Conservation (phyloP, 2,329 filamentous ascomycete genomes). For the Fusarium odoratissimum region DNA sequence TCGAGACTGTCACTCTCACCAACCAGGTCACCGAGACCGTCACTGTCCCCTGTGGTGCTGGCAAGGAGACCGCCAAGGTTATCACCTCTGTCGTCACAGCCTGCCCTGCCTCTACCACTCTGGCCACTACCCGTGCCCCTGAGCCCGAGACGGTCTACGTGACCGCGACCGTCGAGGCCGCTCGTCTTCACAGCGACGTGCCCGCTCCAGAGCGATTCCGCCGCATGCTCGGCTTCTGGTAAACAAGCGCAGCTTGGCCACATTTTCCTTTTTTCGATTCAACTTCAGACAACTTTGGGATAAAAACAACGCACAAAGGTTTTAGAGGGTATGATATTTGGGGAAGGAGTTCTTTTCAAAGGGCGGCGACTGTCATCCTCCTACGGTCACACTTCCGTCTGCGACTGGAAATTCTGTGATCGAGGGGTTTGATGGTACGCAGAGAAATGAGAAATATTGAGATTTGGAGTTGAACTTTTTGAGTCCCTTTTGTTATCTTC, state of each 20-base stretch:
- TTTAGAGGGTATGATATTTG: constrained; percentile 13
- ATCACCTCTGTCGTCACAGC: constrained; percentile 33
- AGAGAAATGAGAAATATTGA: constrained; percentile 24
- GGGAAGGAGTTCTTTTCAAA: constrained; percentile 9
- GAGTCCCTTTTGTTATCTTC: constrained; percentile 32
- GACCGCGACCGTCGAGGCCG: constrained; percentile 36
- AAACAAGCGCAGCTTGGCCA: constrained; percentile 11
- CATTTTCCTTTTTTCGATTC: constrained; percentile 13
- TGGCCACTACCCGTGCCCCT: constrained; percentile 36
- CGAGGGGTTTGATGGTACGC: neutral
- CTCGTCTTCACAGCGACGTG: constrained; percentile 11
- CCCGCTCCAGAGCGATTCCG: constrained; percentile 29
- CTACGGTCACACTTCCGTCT: constrained; percentile 10
- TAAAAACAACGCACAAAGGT: neutral
- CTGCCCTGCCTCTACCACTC: constrained; percentile 36
- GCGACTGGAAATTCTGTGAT: constrained; percentile 6
- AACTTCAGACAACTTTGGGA: constrained; percentile 1
- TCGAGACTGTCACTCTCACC: constrained; percentile 37
- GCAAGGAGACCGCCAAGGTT: constrained; percentile 21
- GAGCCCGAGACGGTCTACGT: constrained; percentile 44
- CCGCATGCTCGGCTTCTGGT: constrained; percentile 38
- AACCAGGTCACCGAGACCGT: constrained; percentile 30
- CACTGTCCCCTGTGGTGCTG: constrained; percentile 15
- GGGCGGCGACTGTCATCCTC: neutral
- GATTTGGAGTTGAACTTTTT: constrained; percentile 30